phyloP scores from a whole-genome alignment of 2,329 filamentous ascomycete genomes.

The Alternaria metachromatica region DNA sequence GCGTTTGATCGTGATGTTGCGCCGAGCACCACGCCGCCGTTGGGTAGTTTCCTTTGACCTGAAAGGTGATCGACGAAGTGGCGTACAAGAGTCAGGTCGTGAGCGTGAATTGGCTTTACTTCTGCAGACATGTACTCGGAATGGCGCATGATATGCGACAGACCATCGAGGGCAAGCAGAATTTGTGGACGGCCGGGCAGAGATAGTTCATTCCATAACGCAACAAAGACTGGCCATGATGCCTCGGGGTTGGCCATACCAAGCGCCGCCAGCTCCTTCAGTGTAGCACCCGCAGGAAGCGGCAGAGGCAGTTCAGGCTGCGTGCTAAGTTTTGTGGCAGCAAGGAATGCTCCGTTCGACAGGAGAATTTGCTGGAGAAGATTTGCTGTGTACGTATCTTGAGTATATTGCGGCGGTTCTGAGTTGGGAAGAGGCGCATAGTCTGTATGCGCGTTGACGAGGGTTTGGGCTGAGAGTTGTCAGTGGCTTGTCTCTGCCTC shows the following conservation, averaged over 20 bases:
- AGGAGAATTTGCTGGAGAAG: constrained; percentile 75
- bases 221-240: constrained; percentile 80
- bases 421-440: constrained; percentile 73
- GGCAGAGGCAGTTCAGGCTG: constrained; percentile 65
- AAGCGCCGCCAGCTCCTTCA: constrained; percentile 71
- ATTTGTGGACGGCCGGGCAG: constrained; percentile 66
- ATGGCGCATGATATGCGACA: constrained; percentile 80
- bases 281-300: constrained; percentile 64
- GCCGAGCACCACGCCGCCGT: constrained; percentile 81
- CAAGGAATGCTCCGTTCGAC: constrained; percentile 73
- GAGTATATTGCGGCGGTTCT: constrained; percentile 68
- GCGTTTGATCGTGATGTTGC: constrained; percentile 76
- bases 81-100: constrained; percentile 78
- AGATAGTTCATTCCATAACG: constrained; percentile 81
- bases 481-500: constrained; percentile 14
- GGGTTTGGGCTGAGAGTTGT: constrained; percentile 70
- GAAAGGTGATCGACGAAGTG: constrained; percentile 75
- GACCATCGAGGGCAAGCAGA: constrained; percentile 77
- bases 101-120: constrained; percentile 79
- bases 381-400: constrained; percentile 77
- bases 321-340: constrained; percentile 57
- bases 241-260: constrained; percentile 77
- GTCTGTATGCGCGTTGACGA: constrained; percentile 79
- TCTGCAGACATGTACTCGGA: constrained; percentile 77
- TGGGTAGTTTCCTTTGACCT: constrained; percentile 59